Evolutionary conservation across 257 asterid genomes (phyloP).

Genomic region (Handroanthus guayacan): DNA sequence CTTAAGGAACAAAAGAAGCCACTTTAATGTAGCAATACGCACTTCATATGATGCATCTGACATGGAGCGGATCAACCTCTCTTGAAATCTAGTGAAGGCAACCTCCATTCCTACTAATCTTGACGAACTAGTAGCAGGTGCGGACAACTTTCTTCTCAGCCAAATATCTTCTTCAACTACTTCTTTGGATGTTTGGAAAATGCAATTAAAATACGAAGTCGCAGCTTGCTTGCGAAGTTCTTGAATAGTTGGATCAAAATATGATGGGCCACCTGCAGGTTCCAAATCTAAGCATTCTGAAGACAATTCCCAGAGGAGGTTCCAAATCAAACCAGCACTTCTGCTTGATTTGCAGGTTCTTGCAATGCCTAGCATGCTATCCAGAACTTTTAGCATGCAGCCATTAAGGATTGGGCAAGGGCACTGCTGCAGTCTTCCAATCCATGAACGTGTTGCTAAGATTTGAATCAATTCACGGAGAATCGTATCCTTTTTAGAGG

Average conservation of each 20-base stretch:
- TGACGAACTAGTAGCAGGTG: slow-evolving; percentile 50
- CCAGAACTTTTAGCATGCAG: slow-evolving; percentile 66
- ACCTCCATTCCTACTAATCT: slow-evolving; percentile 49
- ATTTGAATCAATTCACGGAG: slow-evolving; percentile 62
- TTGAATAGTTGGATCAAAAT: slow-evolving; percentile 78
- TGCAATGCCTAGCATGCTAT: slow-evolving; percentile 82
- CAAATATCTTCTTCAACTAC: slow-evolving; percentile 55
- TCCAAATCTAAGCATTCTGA: slow-evolving; percentile 73
- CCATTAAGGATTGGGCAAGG: slow-evolving; percentile 79
- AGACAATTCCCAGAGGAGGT: slow-evolving; percentile 73
- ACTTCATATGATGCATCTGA: slow-evolving; percentile 88
- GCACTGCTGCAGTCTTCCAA: slow-evolving; percentile 71
- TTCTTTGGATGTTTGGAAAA: slow-evolving; percentile 66
- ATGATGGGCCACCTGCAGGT: slow-evolving; percentile 48
- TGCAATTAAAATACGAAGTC: slow-evolving; percentile 79
- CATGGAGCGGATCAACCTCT: slow-evolving; percentile 61
- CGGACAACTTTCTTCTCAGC: slow-evolving; percentile 39
- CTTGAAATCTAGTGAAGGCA: slow-evolving; percentile 58
- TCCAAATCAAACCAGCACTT: slow-evolving; percentile 64
- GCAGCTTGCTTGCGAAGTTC: slow-evolving; percentile 95
- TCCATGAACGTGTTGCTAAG: slow-evolving; percentile 70
- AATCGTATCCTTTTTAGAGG: slow-evolving; percentile 62
- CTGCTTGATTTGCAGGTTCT: slow-evolving; percentile 61
- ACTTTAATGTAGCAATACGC: slow-evolving; percentile 79
- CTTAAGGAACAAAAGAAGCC: slow-evolving; percentile 77